A percentile compares a stretch with the other conserved stretches of the same genome.
phyloP scores from a whole-genome alignment of 148 eudicot genomes.

The Dysphania ambrosioides region DNA sequence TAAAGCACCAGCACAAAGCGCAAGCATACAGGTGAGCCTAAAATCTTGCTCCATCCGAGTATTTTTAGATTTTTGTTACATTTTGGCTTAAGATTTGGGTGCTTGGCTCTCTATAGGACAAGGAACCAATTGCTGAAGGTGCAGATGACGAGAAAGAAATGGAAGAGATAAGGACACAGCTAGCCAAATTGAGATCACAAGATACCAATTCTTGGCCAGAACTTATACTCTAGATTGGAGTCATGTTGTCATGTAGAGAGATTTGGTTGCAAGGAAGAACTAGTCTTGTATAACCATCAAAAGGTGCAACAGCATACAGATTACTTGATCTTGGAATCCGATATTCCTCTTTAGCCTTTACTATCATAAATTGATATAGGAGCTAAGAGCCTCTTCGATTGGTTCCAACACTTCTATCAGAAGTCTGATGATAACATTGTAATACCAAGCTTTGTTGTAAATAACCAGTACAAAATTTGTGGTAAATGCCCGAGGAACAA shows the following conservation, averaged over 20 bases:
- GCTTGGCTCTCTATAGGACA: slow-evolving; percentile 37
- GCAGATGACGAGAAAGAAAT: slow-evolving; percentile 88
- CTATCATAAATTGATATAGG: slow-evolving; percentile 14
- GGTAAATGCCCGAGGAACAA: too few relatives aligned
- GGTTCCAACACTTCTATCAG: neutral
- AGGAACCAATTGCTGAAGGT: slow-evolving; percentile 63
- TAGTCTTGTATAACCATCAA: slow-evolving; percentile 11
- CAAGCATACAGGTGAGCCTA: slow-evolving; percentile 36
- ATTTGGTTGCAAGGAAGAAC: slow-evolving; percentile 16
- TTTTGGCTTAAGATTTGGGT: neutral
- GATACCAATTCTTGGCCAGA: neutral
- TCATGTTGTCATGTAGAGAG: too few relatives aligned
- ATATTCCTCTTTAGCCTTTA: neutral
- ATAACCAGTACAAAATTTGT: too few relatives aligned
- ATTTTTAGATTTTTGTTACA: too few relatives aligned
- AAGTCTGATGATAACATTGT: too few relatives aligned
- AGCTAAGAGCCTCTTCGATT: slow-evolving; percentile 13
- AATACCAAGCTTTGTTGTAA: slow-evolving; percentile 14
- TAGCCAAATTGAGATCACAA: slow-evolving; percentile 83
- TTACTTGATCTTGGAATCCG: slow-evolving; percentile 8
- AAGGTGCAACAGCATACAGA: slow-evolving; percentile 18
- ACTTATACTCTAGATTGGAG: slow-evolving; percentile 6
- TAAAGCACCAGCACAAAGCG: slow-evolving; percentile 60
- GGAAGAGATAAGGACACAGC: slow-evolving; percentile 84
- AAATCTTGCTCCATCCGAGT: too few relatives aligned